Conservation (phyloP, 2,329 filamentous ascomycete species). For the Alternaria panax region DNA sequence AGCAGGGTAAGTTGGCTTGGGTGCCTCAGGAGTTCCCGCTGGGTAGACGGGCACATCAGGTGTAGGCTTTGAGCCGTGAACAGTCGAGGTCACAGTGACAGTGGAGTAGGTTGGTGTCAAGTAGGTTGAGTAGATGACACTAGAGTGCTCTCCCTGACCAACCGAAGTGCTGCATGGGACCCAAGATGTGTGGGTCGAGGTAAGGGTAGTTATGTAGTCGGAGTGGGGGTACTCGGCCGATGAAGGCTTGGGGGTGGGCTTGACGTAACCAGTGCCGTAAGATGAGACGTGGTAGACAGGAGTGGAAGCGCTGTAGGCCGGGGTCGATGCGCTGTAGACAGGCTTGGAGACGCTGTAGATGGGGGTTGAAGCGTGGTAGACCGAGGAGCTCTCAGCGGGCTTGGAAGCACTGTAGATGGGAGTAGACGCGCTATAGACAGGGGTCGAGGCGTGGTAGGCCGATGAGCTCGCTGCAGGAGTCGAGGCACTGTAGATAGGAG, state of each 20-base stretch:
- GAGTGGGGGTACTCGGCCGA: constrained; percentile 20
- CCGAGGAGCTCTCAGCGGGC: neutral
- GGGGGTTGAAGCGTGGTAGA: neutral
- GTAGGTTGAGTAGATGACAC: constrained; percentile 49
- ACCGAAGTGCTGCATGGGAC: constrained; percentile 50
- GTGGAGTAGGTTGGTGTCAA: constrained; percentile 47
- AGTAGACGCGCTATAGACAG: neutral
- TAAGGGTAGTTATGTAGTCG: constrained; percentile 31
- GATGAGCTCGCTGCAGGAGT: constrained; percentile 1
- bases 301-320: neutral
- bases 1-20: neutral
- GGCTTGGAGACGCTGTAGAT: neutral
- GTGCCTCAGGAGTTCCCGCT: neutral
- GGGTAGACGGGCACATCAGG: constrained; percentile 9
- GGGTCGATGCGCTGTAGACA: neutral
- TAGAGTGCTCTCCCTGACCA: constrained; percentile 36
- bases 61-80: constrained; percentile 30
- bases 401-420: constrained; percentile 1
- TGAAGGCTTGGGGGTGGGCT: constrained; percentile 13
- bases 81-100: constrained; percentile 39
- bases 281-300: constrained; percentile 20
- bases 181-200: constrained; percentile 45
- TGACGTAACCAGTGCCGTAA: constrained; percentile 10
- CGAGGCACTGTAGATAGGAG: constrained; percentile 1
- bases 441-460: neutral